Evolutionary conservation across 208 protist genomes (phyloP).

Genomic region (Trichomonas vaginalis): DNA sequence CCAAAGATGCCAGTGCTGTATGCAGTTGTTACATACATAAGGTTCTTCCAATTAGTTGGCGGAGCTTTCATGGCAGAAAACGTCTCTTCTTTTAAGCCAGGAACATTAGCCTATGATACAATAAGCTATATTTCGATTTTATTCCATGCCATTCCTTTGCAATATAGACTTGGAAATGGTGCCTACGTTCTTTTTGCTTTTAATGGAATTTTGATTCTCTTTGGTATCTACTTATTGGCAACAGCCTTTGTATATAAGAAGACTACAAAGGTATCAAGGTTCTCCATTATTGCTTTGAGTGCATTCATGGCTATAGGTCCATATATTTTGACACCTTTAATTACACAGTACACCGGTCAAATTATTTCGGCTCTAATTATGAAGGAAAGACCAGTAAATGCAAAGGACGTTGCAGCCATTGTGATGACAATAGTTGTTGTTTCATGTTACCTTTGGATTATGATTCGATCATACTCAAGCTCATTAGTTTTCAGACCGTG

Average conservation of each 20-base stretch:
- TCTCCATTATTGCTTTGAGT: background rate
- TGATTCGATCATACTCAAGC: background rate
- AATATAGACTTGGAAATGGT: background rate
- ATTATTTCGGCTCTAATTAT: background rate
- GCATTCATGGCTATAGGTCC: background rate
- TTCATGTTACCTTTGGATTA: background rate
- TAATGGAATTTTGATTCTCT: background rate
- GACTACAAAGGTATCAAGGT: background rate
- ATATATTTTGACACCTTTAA: background rate
- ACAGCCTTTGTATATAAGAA: background rate
- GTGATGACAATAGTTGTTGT: background rate
- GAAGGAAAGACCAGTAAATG: background rate
- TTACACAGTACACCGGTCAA: background rate
- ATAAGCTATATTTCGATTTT: background rate
- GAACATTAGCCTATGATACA: background rate
- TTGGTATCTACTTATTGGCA: background rate
- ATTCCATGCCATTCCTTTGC: background rate
- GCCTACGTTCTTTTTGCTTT: background rate
- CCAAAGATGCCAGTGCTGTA: background rate
- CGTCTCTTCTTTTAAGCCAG: background rate
- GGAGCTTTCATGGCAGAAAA: background rate
- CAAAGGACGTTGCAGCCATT: background rate
- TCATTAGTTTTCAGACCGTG: background rate
- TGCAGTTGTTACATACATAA: background rate
- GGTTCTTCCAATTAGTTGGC: background rate